Evolutionary conservation across 192 early-diverging fungal genomes (phyloP).

Genomic region (Rhizoclosmatium sp.): DNA sequence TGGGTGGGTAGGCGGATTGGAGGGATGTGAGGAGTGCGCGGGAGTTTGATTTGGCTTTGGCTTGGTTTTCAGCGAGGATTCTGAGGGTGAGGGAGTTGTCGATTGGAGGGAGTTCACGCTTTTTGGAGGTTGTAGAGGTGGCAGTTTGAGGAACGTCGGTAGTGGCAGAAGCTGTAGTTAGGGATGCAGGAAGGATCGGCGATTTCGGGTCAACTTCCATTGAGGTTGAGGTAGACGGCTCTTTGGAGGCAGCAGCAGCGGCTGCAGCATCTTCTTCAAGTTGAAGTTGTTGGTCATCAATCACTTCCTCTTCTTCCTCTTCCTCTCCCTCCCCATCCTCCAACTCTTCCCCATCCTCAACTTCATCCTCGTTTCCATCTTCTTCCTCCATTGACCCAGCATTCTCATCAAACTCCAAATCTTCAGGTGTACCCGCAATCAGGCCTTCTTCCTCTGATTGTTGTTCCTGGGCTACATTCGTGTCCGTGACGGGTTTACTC

Average conservation of each 20-base stretch:
- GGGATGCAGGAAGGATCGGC: neutral
- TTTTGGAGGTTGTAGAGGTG: neutral
- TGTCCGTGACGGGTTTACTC: no score
- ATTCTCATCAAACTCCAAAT: neutral
- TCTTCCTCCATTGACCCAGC: neutral
- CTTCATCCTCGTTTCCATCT: constrained; percentile 1
- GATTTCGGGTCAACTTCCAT: constrained; percentile 6
- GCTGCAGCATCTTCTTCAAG: constrained; percentile 26
- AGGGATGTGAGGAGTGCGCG: neutral
- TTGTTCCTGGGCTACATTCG: neutral
- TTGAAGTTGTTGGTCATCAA: constrained; percentile 34
- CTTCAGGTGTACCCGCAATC: neutral
- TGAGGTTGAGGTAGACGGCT: neutral
- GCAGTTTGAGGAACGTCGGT: neutral
- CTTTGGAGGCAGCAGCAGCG: constrained; percentile 14
- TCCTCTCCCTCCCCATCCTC: constrained; percentile 33
- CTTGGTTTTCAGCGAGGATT: constrained; percentile 21
- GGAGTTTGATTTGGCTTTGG: constrained; percentile 8
- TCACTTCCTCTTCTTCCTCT: constrained; percentile 37
- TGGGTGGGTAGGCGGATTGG: neutral
- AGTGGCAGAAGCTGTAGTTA: constrained; percentile 4
- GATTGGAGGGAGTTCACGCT: neutral
- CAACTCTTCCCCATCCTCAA: constrained; percentile 4
- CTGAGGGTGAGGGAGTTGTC: neutral
- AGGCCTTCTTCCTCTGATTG: constrained; percentile 16